These are phyloP conservation scores for Cutaneotrichosporon mucoides DNA, from an alignment of 1,284 basidiomycete genomes.

Conservation along the genomic window DNA sequence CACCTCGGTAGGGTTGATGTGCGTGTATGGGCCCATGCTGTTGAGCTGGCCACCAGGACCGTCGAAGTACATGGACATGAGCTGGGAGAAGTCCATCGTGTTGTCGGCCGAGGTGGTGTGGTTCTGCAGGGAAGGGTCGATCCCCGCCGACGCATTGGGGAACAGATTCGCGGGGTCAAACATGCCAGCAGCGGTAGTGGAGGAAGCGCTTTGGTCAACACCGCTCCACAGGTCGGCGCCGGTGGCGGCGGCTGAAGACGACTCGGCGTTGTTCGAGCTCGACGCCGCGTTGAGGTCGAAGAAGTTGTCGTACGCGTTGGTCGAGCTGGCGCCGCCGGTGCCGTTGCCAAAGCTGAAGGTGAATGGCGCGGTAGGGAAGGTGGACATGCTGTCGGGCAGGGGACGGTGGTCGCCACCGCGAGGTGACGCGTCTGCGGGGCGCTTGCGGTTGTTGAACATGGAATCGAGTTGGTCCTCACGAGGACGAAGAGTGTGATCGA, in stretches of 20 bases:
- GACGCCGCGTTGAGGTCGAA: constrained; percentile 54
- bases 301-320: constrained; percentile 58
- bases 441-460: constrained; percentile 30
- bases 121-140: neutral
- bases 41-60: neutral
- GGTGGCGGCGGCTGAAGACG: neutral
- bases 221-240: neutral
- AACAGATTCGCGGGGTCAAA: constrained; percentile 10
- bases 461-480: constrained; percentile 17
- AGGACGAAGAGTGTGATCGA: constrained; percentile 72
- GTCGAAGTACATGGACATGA: constrained; percentile 49
- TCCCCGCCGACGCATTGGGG: neutral
- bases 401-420: constrained; percentile 27
- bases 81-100: constrained; percentile 48
- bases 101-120: constrained; percentile 23
- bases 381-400: constrained; percentile 29
- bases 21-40: constrained; percentile 59
- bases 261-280: neutral
- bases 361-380: constrained; percentile 68
- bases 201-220: neutral
- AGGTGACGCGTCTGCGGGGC: constrained; percentile 45
- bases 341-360: constrained; percentile 60
- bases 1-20: constrained; percentile 83
- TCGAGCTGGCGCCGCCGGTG: constrained; percentile 60
- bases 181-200: constrained; percentile 4